Evolutionary conservation across 768 basidiomycete species (phyloP), one percentile per base, ranked within the genome.

Genomic region (Tephrocybe sp.): DNA sequence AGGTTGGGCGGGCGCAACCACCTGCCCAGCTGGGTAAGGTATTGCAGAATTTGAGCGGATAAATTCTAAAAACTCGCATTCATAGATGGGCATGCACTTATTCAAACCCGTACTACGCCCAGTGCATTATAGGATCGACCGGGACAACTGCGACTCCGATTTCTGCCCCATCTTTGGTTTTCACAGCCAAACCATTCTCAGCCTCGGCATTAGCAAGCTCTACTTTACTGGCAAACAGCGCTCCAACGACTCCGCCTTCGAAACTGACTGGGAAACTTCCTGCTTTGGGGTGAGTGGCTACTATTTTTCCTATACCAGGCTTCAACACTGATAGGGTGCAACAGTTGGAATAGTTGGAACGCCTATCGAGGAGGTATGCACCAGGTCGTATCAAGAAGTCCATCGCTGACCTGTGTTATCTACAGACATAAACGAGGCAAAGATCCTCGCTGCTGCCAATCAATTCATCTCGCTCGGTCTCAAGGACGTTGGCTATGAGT

Each of bases 291-390:
- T 75, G 43, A 3, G 51, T 41, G 60, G 24, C 36, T 38, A 42
- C 41, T 18, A 7, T 8, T 39, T 26, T 28, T 8, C 2, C 7
- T 26, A n/a, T n/a, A n/a, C 15, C 49, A 1, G 18, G 8, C 20
- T 17, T 53, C 32, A 33, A 57, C 15, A 46, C 11, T 36, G 34
- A n/a, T 12, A 18, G 38, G n/a, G 43, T 3, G 3, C 10, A 6
- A n/a, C 34, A 78, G 76, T 32, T 80, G 79, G 79, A 80, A 80
- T 56, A 64, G 71, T 17, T 79, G 78, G 78, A 80, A 80, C 49
- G 78, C 77, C 1, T 80, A 77, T 56, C 64, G 65, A 33, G 69
- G 78, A 44, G 54, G 73, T 73, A 58, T 2, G 69, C 9, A 49
- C 42, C 51, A 18, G n/a, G 52, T 40, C 7, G 15, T 3, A 51